phyloP scores from a whole-genome alignment of 225 moss, liverwort and hornwort genomes.

The Takakia lepidozioides region DNA sequence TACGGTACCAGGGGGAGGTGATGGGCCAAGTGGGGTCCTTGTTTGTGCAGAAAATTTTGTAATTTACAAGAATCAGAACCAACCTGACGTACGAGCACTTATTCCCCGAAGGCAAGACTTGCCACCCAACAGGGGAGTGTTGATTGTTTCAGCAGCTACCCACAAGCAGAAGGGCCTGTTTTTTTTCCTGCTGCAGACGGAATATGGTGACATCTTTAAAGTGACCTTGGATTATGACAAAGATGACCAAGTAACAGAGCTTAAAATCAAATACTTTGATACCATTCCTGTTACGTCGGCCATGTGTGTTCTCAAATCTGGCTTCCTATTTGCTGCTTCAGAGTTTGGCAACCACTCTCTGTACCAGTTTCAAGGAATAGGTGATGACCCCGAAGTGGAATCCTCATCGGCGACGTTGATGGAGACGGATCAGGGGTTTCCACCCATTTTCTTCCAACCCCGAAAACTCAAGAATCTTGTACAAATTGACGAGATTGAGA shows the following conservation, averaged over 20 bases:
- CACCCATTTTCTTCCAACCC: constrained; percentile 93
- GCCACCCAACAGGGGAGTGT: constrained; percentile 80
- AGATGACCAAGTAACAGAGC: constrained; percentile 82
- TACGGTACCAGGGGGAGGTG: constrained; percentile 93
- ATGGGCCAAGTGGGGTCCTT: constrained; percentile 94
- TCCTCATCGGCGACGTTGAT: constrained; percentile 77
- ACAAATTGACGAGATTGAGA: constrained; percentile 96
- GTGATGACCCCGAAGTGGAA: constrained; percentile 92
- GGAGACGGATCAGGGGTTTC: constrained; percentile 94
- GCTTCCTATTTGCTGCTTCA: constrained; percentile 90
- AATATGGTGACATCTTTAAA: constrained; percentile 97
- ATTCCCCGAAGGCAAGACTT: constrained; percentile 92
- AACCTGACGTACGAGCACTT: constrained; percentile 87
- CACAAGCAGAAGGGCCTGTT: constrained; percentile 90
- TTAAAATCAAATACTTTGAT: constrained; percentile 73
- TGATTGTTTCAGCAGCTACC: constrained; percentile 91
- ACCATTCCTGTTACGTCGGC: constrained; percentile 97
- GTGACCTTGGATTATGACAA: constrained; percentile 85
- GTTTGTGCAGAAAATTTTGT: constrained; percentile 99
- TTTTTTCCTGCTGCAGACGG: constrained; percentile 92
- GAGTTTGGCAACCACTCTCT: constrained; percentile 97
- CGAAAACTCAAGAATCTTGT: constrained; percentile 89
- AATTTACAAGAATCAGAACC: constrained; percentile 94
- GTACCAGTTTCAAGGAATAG: constrained; percentile 72
- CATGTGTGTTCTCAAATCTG: constrained; percentile 96